Conservation (phyloP, 306 rosid genomes). For the Prunus padus region DNA sequence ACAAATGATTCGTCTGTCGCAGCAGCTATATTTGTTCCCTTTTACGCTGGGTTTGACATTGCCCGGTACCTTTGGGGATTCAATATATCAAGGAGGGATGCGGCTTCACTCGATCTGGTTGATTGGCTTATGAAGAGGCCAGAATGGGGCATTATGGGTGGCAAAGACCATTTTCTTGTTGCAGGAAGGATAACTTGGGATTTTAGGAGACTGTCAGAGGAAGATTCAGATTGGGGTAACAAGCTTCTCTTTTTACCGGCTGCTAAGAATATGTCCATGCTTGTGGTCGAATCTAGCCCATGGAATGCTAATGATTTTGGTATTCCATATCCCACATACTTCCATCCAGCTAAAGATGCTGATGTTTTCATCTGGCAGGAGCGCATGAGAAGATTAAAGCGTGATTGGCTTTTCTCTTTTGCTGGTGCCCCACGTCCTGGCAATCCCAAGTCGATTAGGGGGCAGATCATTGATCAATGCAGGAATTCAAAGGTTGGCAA, state of each 20-base stretch:
- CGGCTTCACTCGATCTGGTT: constrained; percentile 84
- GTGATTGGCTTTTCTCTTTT: constrained; percentile 84
- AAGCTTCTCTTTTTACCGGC: constrained; percentile 93
- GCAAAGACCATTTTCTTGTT: constrained; percentile 92
- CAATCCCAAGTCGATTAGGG: constrained; percentile 79
- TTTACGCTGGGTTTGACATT: constrained; percentile 94
- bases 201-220: constrained; percentile 75
- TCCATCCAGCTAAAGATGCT: constrained; percentile 91
- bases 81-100: constrained; percentile 78
- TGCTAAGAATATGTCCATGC: constrained; percentile 97
- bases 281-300: constrained; percentile 98
- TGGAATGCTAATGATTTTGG: constrained; percentile 99
- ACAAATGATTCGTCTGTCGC: constrained; percentile 85
- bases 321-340: constrained; percentile 94
- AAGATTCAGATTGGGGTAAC: constrained; percentile 83
- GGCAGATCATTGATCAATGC: constrained; percentile 84
- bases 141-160: constrained; percentile 87
- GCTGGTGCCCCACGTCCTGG: constrained; percentile 99
- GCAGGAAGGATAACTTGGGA: constrained; percentile 99
- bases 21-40: constrained; percentile 88
- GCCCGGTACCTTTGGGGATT: constrained; percentile 93
- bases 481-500: constrained; percentile 62
- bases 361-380: constrained; percentile 62
- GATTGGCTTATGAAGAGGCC: constrained; percentile 94
- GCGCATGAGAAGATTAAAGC: constrained; percentile 49